Evolutionary conservation across 129 eudicot genomes (phyloP).

Genomic region (Escallonia rubra): DNA sequence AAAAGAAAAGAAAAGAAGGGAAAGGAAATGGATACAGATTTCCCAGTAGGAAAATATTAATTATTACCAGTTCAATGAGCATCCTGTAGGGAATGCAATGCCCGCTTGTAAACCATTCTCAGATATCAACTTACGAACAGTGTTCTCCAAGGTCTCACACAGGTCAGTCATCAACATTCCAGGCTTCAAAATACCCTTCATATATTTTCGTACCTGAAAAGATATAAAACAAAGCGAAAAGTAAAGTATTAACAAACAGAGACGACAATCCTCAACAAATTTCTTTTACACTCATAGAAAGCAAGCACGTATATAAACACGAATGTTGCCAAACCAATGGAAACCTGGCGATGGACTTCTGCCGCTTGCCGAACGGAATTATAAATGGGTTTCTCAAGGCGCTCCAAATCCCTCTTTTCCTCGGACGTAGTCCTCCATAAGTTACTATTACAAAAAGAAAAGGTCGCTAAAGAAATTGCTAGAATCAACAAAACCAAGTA

Average conservation of each 20-base stretch:
- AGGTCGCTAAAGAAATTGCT: neutral
- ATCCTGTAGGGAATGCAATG: conserved; percentile 98
- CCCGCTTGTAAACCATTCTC: conserved; percentile 99
- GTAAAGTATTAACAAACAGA: neutral
- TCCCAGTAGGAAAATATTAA: neutral
- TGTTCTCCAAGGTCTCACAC: conserved; percentile 98
- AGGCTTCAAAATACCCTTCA: conserved; percentile 82
- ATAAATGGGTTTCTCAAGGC: conserved; percentile 87
- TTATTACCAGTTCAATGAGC: conserved; percentile 89
- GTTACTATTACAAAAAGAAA: conserved; percentile 35
- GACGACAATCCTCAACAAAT: neutral
- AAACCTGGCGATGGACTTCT: conserved; percentile 98
- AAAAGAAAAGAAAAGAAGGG: neutral
- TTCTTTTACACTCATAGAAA: too few species aligned
- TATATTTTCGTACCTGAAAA: conserved; percentile 85
- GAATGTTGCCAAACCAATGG: neutral
- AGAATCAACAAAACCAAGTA: neutral
- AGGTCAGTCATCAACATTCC: conserved; percentile 96
- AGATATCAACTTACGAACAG: conserved; percentile 88
- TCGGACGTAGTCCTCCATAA: conserved; percentile 97
- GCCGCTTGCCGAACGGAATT: conserved; percentile 96
- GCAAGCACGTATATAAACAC: too few species aligned
- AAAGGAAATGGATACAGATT: neutral
- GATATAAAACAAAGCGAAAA: neutral
- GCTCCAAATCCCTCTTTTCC: conserved; percentile 96